Evolutionary conservation across 768 basidiomycete species (phyloP), one percentile per base, ranked within the genome.

Genomic region (Auricularia sp.): DNA sequence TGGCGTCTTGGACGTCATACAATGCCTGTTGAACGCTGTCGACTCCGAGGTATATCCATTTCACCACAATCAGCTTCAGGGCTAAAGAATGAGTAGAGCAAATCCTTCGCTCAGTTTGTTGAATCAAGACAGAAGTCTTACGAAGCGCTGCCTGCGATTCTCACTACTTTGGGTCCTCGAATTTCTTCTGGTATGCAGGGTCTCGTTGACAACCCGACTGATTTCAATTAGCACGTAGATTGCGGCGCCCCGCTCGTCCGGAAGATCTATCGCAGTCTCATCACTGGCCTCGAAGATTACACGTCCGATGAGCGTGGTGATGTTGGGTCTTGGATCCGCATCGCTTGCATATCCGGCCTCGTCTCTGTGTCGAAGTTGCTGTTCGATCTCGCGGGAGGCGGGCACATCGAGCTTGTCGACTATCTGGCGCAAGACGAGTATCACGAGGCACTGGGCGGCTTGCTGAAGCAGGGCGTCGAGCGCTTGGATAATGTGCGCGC

Each of bases 301-400:
- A 89, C 91, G 4, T 85, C 84, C 60, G 96, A 99, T 72, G 91
- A 97, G 72, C 86, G 96, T 68, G 96, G 96, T 3, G 97, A 99
- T 72, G 89, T 99, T 43, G 96, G 96, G 51, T 98, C 96, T 2
- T 97, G 94, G 93, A 83, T 94, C 62, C 90, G 96, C 67, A 82
- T 90, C 6, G 84, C 86, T 2, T 90, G 87, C 69, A 81, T 94
- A 61, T 79, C 79, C 58, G 87, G 88, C 10, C 75, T 94, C 64
- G 79, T 84, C 18, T 75, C 78, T 7, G 74, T 85, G 65, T 76
- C 82, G 54, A 77, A 80, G 69, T 76, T 82, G 33, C 70, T 91
- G 3, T 78, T 88, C 68, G 69, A 73, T 12, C 71, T 77, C 56
- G 79, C 83, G 33, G 69, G 64, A 62, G 69, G 3, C 14, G n/a